phyloP scores from a whole-genome alignment of 2,329 filamentous ascomycete species.

The Rachicladosporium sp. region DNA sequence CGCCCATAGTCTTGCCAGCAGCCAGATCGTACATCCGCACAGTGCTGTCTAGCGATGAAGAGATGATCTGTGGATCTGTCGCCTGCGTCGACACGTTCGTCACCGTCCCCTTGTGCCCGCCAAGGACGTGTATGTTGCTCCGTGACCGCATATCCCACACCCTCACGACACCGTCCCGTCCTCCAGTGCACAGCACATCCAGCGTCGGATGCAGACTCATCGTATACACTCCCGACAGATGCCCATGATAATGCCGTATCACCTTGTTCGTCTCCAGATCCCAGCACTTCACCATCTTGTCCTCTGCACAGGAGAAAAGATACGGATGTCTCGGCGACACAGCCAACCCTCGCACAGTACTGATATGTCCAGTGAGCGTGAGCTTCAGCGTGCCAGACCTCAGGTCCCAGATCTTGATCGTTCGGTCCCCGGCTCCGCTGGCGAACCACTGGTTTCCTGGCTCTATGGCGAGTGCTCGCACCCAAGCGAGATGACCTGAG shows the following conservation, averaged over 20 bases:
- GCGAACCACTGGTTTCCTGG: slow-evolving; percentile 97
- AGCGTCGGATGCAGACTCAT: slow-evolving; percentile 86
- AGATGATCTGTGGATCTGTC: slow-evolving; percentile 91
- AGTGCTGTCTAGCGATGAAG: slow-evolving; percentile 80
- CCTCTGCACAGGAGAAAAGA: slow-evolving; percentile 92
- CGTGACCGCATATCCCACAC: slow-evolving; percentile 98
- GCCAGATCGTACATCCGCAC: slow-evolving; percentile 91
- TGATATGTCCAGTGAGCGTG: slow-evolving; percentile 88
- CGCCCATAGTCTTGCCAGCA: slow-evolving; percentile 89
- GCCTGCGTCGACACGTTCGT: slow-evolving; percentile 86
- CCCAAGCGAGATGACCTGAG: slow-evolving; percentile 92
- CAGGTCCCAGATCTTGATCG: slow-evolving; percentile 98
- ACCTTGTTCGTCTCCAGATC: slow-evolving; percentile 99
- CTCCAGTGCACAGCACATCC: slow-evolving; percentile 88
- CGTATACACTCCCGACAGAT: slow-evolving; percentile 91
- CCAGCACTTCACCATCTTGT: slow-evolving; percentile 99
- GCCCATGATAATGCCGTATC: slow-evolving; percentile 93
- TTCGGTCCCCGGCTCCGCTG: slow-evolving; percentile 85
- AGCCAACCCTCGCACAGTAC: slow-evolving; percentile 79
- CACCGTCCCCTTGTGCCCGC: slow-evolving; percentile 83
- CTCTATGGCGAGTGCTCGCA: slow-evolving; percentile 77
- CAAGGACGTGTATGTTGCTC: slow-evolving; percentile 86
- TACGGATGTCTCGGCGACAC: slow-evolving; percentile 92
- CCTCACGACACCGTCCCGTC: slow-evolving; percentile 82
- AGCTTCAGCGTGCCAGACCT: slow-evolving; percentile 73